A percentile compares a stretch with the other conserved stretches of the same genome.
Evolutionary conservation across 352 stramenopile species (phyloP).

Genomic region (Aphanomyces stellatus): DNA sequence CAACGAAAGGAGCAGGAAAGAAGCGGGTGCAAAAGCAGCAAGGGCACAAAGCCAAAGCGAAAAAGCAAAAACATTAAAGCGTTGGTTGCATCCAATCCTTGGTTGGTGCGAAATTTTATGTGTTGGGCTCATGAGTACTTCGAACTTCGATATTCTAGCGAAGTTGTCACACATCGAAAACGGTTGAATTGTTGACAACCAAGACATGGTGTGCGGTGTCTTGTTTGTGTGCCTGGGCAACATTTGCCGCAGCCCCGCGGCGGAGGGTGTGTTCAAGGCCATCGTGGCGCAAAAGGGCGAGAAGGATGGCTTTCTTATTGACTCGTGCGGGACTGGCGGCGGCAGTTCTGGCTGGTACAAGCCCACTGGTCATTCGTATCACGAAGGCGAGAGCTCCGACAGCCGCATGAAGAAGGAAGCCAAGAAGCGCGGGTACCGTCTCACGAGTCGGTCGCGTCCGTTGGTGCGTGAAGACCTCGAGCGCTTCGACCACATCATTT

Average conservation of each 20-base stretch:
- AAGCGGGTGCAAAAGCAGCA: too few species aligned
- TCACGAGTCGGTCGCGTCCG: constrained; percentile 71
- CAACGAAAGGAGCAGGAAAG: too few species aligned
- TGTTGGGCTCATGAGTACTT: too few species aligned
- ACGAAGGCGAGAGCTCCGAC: constrained; percentile 78
- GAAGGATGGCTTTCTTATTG: constrained; percentile 40
- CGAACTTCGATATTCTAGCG: too few species aligned
- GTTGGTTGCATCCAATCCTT: too few species aligned
- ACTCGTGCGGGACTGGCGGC: constrained; percentile 82
- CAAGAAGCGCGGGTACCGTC: constrained; percentile 67
- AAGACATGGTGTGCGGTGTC: constrained; percentile 31
- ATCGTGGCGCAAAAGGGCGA: constrained; percentile 35
- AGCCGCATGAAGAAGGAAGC: constrained; percentile 78
- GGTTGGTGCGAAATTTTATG: too few species aligned
- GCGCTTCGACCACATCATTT: constrained; percentile 83
- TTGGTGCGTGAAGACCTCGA: constrained; percentile 64
- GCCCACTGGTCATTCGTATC: constrained; percentile 71
- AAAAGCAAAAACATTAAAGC: too few species aligned
- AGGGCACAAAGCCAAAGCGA: too few species aligned
- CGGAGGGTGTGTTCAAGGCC: constrained; percentile 78
- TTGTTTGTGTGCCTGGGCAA: constrained; percentile 88
- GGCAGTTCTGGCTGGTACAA: constrained; percentile 75
- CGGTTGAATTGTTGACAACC: too few species aligned
- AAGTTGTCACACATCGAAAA: too few species aligned
- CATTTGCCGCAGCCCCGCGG: constrained; percentile 78